A percentile compares a stretch with the other conserved stretches of the same genome.
phyloP scores from a whole-genome alignment of 2,329 filamentous ascomycete genomes.

The Pseudogymnoascus sp. region DNA sequence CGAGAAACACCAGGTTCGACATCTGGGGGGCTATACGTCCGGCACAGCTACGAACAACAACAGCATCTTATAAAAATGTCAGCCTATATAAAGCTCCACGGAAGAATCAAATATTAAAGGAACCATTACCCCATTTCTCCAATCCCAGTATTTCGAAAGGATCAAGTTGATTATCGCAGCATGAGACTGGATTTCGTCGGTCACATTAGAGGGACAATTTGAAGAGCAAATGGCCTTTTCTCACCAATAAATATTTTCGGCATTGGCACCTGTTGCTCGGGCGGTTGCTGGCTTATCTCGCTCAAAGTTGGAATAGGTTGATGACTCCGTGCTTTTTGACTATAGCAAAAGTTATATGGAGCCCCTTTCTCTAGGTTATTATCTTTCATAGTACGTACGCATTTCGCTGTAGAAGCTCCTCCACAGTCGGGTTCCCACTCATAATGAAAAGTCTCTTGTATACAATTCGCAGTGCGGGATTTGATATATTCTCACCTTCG shows the following conservation, averaged over 20 bases:
- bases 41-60: slow-evolving; percentile 19
- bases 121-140: neutral
- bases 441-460: neutral
- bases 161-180: neutral
- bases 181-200: neutral
- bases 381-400: neutral
- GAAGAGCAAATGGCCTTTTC: neutral
- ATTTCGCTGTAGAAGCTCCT: neutral
- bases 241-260: neutral
- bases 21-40: slow-evolving; percentile 19
- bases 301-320: neutral
- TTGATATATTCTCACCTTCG: neutral
- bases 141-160: neutral
- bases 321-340: neutral
- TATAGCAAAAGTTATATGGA: neutral
- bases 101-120: neutral
- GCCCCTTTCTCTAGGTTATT: neutral
- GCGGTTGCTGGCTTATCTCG: neutral
- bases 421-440: neutral
- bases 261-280: neutral
- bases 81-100: neutral
- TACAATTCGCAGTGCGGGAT: neutral
- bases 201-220: neutral
- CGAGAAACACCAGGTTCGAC: slow-evolving; percentile 19
- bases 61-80: slow-evolving; percentile 12